Percentiles rank a stretch among this genome's conserved stretches.
These are phyloP conservation scores for Hysterium pulicare DNA, from an alignment of 2,329 filamentous ascomycete species.

Conservation along the genomic window DNA sequence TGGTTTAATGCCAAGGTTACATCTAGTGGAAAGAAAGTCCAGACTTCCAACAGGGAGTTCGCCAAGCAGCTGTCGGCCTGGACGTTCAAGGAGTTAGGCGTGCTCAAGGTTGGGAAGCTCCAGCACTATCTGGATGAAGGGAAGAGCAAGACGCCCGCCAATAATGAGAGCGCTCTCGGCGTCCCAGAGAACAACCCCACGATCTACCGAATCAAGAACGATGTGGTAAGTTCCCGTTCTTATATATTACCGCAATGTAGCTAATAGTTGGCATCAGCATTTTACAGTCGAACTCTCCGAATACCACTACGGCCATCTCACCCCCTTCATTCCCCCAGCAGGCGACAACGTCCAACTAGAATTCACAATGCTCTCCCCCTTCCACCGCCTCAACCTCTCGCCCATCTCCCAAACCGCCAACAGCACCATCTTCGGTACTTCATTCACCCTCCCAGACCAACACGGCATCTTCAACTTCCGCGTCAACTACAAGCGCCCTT, in stretches of 20 bases:
- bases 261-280: constrained; percentile 50
- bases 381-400: constrained; percentile 77
- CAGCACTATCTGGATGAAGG: constrained; percentile 67
- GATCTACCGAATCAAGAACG: constrained; percentile 94
- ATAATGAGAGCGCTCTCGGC: constrained; percentile 30
- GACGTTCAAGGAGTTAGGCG: constrained; percentile 92
- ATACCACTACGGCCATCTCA: constrained; percentile 70
- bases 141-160: constrained; percentile 46
- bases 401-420: constrained; percentile 58
- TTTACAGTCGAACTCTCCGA: constrained; percentile 89
- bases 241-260: no score
- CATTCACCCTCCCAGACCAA: constrained; percentile 87
- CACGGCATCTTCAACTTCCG: constrained; percentile 99
- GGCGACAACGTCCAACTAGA: constrained; percentile 84
- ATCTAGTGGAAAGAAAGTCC: constrained; percentile 52
- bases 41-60: constrained; percentile 79
- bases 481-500: constrained; percentile 94
- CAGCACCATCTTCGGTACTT: constrained; percentile 68
- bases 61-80: constrained; percentile 83
- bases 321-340: constrained; percentile 67
- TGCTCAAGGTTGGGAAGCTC: constrained; percentile 78
- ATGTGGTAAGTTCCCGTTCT: constrained; percentile 77
- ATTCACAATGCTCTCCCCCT: constrained; percentile 97
- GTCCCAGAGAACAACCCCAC: constrained; percentile 65
- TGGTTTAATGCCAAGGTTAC: constrained; percentile 81